A percentile compares a stretch with the other conserved stretches of the same genome.
Conservation (phyloP, 306 rosid genomes). For the Herpetospermum pedunculosum region DNA sequence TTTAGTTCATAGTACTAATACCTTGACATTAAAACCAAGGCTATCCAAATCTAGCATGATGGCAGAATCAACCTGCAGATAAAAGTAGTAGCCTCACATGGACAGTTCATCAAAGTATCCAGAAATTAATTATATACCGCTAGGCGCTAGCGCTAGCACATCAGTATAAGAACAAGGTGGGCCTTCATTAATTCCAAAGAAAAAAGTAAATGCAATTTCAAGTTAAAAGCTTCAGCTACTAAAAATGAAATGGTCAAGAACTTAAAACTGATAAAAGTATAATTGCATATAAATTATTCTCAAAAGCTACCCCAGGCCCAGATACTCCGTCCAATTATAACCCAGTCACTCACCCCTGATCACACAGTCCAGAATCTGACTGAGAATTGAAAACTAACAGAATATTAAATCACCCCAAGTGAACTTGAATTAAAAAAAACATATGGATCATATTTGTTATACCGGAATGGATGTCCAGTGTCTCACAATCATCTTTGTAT, state of each 20-base stretch:
- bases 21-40: conserved; percentile 91
- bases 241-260: neutral
- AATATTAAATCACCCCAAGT: neutral
- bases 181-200: too few species aligned
- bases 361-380: neutral
- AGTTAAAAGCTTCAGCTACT: too few species aligned
- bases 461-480: conserved; percentile 82
- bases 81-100: conserved; percentile 13
- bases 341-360: neutral
- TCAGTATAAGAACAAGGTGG: neutral
- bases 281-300: neutral
- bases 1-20: conserved; percentile 6
- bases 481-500: conserved; percentile 79
- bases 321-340: neutral
- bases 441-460: neutral
- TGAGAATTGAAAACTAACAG: neutral
- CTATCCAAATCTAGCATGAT: conserved; percentile 82
- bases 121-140: neutral
- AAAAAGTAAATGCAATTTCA: too few species aligned
- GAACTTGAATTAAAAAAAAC: neutral
- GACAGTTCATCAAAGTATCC: neutral
- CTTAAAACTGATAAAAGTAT: neutral
- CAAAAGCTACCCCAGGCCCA: neutral
- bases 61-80: conserved; percentile 78
- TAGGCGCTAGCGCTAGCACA: neutral